These are phyloP conservation scores for Madurella mycetomatis DNA, from an alignment of 2,329 filamentous ascomycete genomes.

Conservation along the genomic window DNA sequence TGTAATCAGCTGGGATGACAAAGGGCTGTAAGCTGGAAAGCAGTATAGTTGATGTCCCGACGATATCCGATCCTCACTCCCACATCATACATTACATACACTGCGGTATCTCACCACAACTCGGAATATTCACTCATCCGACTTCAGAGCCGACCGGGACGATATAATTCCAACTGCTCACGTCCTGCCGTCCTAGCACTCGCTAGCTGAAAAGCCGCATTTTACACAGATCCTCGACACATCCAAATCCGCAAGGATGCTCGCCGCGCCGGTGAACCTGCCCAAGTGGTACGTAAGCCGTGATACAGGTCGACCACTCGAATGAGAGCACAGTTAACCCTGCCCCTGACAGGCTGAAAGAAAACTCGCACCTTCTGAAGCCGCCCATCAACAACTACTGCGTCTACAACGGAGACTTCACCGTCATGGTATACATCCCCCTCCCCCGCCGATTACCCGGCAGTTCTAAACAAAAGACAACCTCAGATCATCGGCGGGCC, in stretches of 20 bases:
- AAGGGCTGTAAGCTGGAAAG: not conserved
- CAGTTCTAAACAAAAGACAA: not conserved
- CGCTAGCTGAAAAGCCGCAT: too few species aligned
- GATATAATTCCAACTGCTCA: too few species aligned
- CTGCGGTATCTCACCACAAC: too few species aligned
- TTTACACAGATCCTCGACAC: not conserved
- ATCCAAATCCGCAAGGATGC: conserved; percentile 36
- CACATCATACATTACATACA: not conserved
- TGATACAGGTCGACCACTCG: not conserved
- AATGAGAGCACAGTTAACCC: not conserved
- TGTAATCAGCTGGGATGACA: not conserved
- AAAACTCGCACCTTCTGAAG: conserved; percentile 87
- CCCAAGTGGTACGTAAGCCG: conserved; percentile 48
- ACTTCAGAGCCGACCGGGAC: too few species aligned
- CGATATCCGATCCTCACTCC: not conserved
- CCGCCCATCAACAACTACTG: conserved; percentile 98
- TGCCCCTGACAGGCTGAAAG: conserved; percentile 63
- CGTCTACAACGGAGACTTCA: conserved; percentile 80
- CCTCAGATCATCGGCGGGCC: conserved; percentile 71
- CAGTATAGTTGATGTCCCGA: not conserved
- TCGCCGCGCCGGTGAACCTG: conserved; percentile 49
- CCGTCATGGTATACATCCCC: conserved; percentile 62
- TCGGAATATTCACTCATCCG: too few species aligned
- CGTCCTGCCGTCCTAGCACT: too few species aligned
- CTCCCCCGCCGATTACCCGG: not conserved